Evolutionary conservation across 768 basidiomycete species (phyloP), one percentile per base, ranked within the genome.

Genomic region (Panellus pusillus): DNA sequence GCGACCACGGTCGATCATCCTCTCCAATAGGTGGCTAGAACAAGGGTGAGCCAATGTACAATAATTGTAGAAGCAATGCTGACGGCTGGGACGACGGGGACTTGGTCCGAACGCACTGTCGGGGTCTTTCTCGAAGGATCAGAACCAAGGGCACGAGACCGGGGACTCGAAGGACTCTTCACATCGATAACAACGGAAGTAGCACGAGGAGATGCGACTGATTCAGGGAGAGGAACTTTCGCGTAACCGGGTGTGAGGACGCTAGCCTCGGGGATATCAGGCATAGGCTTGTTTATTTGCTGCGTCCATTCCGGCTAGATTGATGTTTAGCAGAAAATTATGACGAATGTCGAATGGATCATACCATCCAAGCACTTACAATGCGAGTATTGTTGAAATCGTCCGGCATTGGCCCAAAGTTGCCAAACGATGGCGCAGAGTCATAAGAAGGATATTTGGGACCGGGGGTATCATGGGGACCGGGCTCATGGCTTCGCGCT

Each of bases 371-470:
- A 17, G 45, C 59, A 27, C 52, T 59, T 44, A 54, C 37, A 50
- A 58, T 38, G 42, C 31, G 44, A 44, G 44, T 43, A 49, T 47
- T 57, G 29, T 69, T 66, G 44, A 76, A 73, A 27, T 79, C 79
- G 13, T 73, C 68, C 4, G 84, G 86, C 14, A 88, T 65, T 43
- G 85, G 86, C 5, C 87, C 87, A 52, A 85, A 76, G 67, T 90
- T 90, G 12, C 87, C 87, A 70, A 87, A 90, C 12, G 87, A 88
- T 38, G 83, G 80, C 1, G 81, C 84, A 31, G 87, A 89, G 60
- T 83, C 85, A 61, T 86, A 88, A 2, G 87, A 89, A 62, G 83
- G 84, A 65, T 89, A 88, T 57, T 79, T 84, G 6, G 85, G 82
- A 41, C 86, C 85, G 4, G 87, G 86, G 11, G 79, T 83, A 66